Evolutionary conservation across 805 yeast genomes (phyloP).

Genomic region (Metschnikowia matae): DNA sequence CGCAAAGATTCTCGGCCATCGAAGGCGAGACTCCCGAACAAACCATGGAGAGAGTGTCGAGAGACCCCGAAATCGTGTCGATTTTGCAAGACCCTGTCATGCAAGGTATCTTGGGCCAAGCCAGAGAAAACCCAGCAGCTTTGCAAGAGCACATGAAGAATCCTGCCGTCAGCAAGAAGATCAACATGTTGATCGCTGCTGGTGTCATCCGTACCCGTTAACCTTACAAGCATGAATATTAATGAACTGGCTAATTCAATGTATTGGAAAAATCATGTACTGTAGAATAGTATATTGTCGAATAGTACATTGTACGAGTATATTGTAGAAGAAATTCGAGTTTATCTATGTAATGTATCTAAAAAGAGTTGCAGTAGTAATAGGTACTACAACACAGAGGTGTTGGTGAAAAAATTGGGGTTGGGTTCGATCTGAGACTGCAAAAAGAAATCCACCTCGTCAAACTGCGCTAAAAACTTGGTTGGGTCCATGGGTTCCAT

Average conservation of each 20-base stretch:
- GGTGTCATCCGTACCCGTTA: conserved; percentile 91
- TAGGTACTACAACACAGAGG: not conserved
- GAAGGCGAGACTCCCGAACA: conserved; percentile 93
- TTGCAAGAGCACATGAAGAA: conserved; percentile 96
- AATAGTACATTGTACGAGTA: no score
- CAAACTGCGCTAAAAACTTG: not conserved
- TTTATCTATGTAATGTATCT: no score
- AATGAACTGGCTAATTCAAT: not conserved
- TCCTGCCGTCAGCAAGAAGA: conserved; percentile 86
- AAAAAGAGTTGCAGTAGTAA: not conserved
- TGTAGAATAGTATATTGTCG: no score
- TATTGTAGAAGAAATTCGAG: no score
- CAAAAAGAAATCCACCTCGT: conserved; percentile 2
- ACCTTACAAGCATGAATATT: not conserved
- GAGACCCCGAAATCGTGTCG: conserved; percentile 90
- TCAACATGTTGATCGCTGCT: conserved; percentile 86
- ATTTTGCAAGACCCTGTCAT: conserved; percentile 92
- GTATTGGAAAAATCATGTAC: no score
- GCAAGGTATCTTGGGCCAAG: conserved; percentile 93
- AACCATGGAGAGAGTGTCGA: conserved; percentile 82
- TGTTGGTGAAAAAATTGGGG: conserved; percentile 1
- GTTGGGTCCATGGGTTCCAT: not conserved
- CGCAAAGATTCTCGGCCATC: conserved; percentile 73
- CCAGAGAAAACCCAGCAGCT: conserved; percentile 93
- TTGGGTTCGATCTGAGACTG: not conserved